Evolutionary conservation across 2,329 filamentous ascomycete genomes (phyloP).

Genomic region (Teratosphaeriaceae sp.): DNA sequence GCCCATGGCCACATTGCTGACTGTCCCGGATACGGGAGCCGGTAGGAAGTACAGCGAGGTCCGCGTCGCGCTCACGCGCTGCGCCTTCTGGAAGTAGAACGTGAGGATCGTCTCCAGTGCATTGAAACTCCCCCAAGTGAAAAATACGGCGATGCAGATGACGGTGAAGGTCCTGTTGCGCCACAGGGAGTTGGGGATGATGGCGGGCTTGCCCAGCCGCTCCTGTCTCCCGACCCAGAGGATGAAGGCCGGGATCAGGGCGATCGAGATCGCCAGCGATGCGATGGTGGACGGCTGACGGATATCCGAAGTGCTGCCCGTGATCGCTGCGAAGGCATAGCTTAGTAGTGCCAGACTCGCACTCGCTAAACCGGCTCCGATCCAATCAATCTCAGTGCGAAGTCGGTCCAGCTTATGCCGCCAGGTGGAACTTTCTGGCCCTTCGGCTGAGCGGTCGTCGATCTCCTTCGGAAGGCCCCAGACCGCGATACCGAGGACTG

Average conservation of each 20-base stretch:
- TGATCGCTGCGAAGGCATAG: conserved; percentile 42
- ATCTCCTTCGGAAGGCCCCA: conserved; percentile 31
- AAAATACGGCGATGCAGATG: conserved; percentile 41
- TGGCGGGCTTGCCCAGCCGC: conserved; percentile 39
- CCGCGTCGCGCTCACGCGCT: conserved; percentile 54
- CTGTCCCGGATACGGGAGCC: conserved; percentile 33
- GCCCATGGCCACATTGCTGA: conserved; percentile 41
- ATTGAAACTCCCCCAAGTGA: conserved; percentile 33
- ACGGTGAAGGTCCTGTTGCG: conserved; percentile 49
- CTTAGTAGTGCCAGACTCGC: conserved; percentile 42
- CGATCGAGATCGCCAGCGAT: conserved; percentile 39
- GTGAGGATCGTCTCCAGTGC: conserved; percentile 41
- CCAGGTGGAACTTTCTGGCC: background rate
- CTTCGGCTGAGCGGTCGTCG: conserved; percentile 16
- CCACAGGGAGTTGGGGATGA: conserved; percentile 60
- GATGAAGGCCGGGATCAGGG: conserved; percentile 44
- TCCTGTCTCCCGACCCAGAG: conserved; percentile 49
- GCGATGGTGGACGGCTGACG: conserved; percentile 24
- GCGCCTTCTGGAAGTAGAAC: conserved; percentile 62
- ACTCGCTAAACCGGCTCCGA: conserved; percentile 42
- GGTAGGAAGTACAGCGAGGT: conserved; percentile 64
- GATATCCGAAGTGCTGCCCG: conserved; percentile 39
- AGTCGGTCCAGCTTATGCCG: conserved; percentile 25
- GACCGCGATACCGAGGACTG: conserved; percentile 32
- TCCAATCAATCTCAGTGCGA: conserved; percentile 46